Conservation (phyloP, 1,284 basidiomycete genomes). For the Cryptococcus sp. region DNA sequence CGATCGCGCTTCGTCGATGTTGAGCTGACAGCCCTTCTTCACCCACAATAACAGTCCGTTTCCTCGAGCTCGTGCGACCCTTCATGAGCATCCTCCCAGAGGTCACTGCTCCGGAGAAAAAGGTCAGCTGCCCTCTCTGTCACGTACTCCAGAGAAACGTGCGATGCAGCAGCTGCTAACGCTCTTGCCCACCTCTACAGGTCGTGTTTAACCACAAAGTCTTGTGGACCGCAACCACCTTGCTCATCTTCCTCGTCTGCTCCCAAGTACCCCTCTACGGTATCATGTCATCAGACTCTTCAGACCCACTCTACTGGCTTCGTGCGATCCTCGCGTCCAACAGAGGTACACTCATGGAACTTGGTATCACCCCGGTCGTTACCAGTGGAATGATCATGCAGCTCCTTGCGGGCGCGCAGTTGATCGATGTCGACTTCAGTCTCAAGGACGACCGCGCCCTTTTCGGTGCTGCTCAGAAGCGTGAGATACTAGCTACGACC, state of each 20-base stretch:
- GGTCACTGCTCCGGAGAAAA: slow-evolving; percentile 93
- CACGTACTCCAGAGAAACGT: neutral
- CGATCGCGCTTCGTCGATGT: neutral
- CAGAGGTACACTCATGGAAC: slow-evolving; percentile 97
- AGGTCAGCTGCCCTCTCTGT: slow-evolving; percentile 59
- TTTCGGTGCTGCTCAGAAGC: slow-evolving; percentile 95
- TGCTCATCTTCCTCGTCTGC: slow-evolving; percentile 96
- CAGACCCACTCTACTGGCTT: slow-evolving; percentile 99
- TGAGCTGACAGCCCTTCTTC: slow-evolving; percentile 9
- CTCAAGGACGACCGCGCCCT: slow-evolving; percentile 96
- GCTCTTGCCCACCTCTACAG: slow-evolving; percentile 53
- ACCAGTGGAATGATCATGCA: slow-evolving; percentile 99
- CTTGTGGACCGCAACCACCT: slow-evolving; percentile 94
- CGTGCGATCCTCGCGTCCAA: slow-evolving; percentile 98
- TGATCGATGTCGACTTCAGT: slow-evolving; percentile 96
- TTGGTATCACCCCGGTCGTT: slow-evolving; percentile 96
- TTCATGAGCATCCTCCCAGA: slow-evolving; percentile 92
- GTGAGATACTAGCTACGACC: slow-evolving; percentile 60
- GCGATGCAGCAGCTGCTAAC: no score
- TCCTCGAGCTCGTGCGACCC: slow-evolving; percentile 92
- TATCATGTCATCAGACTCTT: slow-evolving; percentile 97
- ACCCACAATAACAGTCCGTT: slow-evolving; percentile 66
- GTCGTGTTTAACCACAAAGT: slow-evolving; percentile 95
- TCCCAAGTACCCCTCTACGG: slow-evolving; percentile 96
- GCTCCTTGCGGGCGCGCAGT: slow-evolving; percentile 92